Evolutionary conservation across 352 stramenopile species (phyloP).

Genomic region (Globisporangium carolinianum): DNA sequence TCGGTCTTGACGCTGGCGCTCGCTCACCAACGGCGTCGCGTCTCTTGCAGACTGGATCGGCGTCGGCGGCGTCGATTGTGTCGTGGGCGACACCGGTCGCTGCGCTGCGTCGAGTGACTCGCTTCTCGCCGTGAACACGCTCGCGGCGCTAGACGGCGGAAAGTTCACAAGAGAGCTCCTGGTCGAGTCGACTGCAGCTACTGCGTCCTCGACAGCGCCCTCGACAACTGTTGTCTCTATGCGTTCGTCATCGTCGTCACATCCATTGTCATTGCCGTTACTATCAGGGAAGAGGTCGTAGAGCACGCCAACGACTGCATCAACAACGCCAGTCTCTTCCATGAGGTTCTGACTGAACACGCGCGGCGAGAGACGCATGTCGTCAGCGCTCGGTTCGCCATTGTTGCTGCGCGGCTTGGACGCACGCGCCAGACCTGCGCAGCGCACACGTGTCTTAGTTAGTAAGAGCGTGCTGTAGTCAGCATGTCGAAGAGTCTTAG

Average conservation of each 20-base stretch:
- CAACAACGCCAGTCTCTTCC: slow-evolving; percentile 52
- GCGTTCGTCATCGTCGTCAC: slow-evolving; percentile 22
- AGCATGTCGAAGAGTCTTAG: background rate
- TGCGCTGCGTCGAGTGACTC: background rate
- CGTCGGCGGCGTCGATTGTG: slow-evolving; percentile 6
- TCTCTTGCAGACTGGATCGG: slow-evolving; percentile 6
- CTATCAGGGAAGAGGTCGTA: slow-evolving; percentile 69
- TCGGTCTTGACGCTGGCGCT: background rate
- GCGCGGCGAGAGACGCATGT: slow-evolving; percentile 49
- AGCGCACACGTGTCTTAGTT: background rate
- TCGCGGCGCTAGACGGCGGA: background rate
- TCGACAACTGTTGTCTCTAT: background rate
- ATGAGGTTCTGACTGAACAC: slow-evolving; percentile 65
- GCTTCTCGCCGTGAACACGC: background rate
- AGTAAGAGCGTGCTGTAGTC: background rate
- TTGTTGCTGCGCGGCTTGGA: slow-evolving; percentile 26
- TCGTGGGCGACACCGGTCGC: slow-evolving; percentile 4
- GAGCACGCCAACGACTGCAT: slow-evolving; percentile 52
- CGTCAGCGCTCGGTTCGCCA: slow-evolving; percentile 23
- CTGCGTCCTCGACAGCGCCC: background rate
- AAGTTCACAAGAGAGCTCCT: background rate
- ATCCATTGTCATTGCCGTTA: slow-evolving; percentile 33
- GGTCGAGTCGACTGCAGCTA: background rate
- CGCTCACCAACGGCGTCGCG: background rate
- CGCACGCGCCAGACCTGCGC: slow-evolving; percentile 29